Conservation (phyloP, 2,329 filamentous ascomycete species). For the Madurella mycetomatis region DNA sequence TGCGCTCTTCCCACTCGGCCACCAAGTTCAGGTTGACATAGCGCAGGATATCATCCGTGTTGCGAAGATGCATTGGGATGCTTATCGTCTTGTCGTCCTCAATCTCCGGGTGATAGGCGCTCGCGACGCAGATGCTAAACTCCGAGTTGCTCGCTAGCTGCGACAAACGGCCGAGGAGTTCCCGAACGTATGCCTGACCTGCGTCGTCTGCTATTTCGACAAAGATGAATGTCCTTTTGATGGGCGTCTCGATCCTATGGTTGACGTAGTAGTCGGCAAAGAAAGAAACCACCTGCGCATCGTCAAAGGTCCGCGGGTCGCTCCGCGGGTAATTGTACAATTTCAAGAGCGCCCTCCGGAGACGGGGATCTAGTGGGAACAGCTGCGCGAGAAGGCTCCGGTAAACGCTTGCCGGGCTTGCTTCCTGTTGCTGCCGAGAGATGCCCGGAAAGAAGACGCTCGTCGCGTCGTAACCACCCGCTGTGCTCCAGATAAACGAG, state of each 20-base stretch:
- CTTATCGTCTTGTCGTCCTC: constrained; percentile 25
- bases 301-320: constrained; percentile 22
- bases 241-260: constrained; percentile 25
- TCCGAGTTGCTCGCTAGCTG: constrained; percentile 31
- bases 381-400: constrained; percentile 30
- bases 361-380: constrained; percentile 28
- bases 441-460: constrained; percentile 20
- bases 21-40: constrained; percentile 31
- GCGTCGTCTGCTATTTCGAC: constrained; percentile 30
- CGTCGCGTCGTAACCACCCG: constrained; percentile 24
- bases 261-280: constrained; percentile 32
- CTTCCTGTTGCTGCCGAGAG: constrained; percentile 9
- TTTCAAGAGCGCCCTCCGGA: constrained; percentile 27
- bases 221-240: constrained; percentile 31
- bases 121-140: constrained; percentile 32
- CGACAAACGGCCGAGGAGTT: constrained; percentile 27
- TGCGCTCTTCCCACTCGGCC: constrained; percentile 32
- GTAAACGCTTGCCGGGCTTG: constrained; percentile 26
- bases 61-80: constrained; percentile 30
- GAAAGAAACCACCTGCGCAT: constrained; percentile 29
- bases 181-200: constrained; percentile 25
- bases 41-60: constrained; percentile 31
- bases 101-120: constrained; percentile 23
- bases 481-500: constrained; percentile 26
- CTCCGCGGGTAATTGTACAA: constrained; percentile 16